Evolutionary conservation across 257 asterid species (phyloP), one percentile per base, ranked within the genome.

Genomic region (Nicotiana benthamiana): DNA sequence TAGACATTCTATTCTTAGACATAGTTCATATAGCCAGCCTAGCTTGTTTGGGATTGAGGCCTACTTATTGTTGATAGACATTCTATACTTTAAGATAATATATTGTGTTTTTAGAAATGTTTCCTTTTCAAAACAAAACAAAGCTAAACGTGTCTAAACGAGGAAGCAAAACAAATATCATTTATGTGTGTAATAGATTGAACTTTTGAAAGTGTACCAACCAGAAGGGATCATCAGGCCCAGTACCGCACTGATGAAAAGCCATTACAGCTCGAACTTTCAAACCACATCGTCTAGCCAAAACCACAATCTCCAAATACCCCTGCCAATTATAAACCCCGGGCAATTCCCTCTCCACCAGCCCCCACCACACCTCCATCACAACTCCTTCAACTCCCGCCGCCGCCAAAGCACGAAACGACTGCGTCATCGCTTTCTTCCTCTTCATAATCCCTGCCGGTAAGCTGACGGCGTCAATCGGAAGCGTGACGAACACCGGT

Each of bases 361-460:
- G 51, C 64, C 97, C 98, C 98, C 97, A 94, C 98, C 98, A 94
- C 52, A 92, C 94, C 82, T 94, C 97, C 95, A 94, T 90, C 84
- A 91, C 93, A 83, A 94, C 94, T 54, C 98, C 98, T 82, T 92
- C 95, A 81, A 94, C 98, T 9, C 95, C 98, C 2, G 91, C 93
- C 40, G 91, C 86, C 62, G 90, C 88, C 70, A 93, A 85, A 61
- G 97, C 96, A 36, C 91, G 89, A 78, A 93, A 92, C 9, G 94
- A 87, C 83, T 88, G 91, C 54, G 80, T 86, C 92, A 91, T 88
- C 70, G 89, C 87, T 83, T 83, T 92, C 85, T 84, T 88, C 88
- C 97, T 86, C 89, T 84, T 82, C 90, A 93, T 82, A 81, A 83
- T 54, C 82, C 89, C 91, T 32, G 84, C 83, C 1, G 88, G 59